Evolutionary conservation across 2,329 filamentous ascomycete species (phyloP), one percentile per base, ranked within the genome.

Genomic region (Ophiobolus disseminans): DNA sequence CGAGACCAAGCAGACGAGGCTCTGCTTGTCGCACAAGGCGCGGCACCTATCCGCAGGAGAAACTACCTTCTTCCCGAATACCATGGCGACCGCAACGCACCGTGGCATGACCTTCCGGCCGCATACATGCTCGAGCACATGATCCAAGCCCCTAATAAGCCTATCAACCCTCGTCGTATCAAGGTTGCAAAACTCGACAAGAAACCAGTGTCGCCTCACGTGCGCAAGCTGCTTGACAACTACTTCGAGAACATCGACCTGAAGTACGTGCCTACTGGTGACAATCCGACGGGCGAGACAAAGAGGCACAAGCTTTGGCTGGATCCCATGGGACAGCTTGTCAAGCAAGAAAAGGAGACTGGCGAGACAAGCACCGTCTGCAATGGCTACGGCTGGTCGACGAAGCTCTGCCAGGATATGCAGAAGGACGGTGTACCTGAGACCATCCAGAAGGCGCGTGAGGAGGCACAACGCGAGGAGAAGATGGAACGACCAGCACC

Each of bases 351-450:
- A 59, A 84, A 87, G 57, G 75, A 83, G n/a, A 87, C 83, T 0
- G 86, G 86, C 0, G 83, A 88, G 2, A 74, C 86, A 2, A 68
- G 86, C 5, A 79, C 80, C 5, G 86, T 86, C 1, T 86, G 90
- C 55, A 90, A 88, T 1, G 95, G 95, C 70, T 95, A 95, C 67
- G 91, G 91, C 52, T 96, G 91, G 91, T 93, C 90, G 4, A 82
- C 83, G 30, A 78, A 78, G 1, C 94, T 96, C 60, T 95, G 90
- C 68, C 80, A 90, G 58, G 89, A 88, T 65, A 94, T 94, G 88
- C 90, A 87, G 46, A 60, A 58, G n/a, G 45, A 65, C 5, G 60
- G 56, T 2, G 31, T 66, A 6, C 66, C 66, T 8, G 53, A 62
- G 25, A 58, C 39, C 5, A 60, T 69, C 17, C 53, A 53, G 16